Evolutionary conservation across 2,329 filamentous ascomycete species (phyloP).

Genomic region (Microthyrium microscopicum): DNA sequence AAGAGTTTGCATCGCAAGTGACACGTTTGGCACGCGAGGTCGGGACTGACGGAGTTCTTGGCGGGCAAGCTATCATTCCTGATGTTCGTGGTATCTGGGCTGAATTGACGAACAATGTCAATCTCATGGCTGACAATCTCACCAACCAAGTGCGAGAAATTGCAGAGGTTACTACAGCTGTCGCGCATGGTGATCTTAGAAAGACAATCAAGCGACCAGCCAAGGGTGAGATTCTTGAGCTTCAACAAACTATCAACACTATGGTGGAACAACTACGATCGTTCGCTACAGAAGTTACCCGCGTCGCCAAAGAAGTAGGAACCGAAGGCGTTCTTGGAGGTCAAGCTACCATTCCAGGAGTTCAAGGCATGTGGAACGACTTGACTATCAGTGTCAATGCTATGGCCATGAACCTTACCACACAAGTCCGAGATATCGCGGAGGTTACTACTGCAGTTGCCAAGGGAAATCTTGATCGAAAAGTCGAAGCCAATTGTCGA

Average conservation of each 20-base stretch:
- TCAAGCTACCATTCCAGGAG: constrained; percentile 46
- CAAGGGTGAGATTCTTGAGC: constrained; percentile 80
- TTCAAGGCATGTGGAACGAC: constrained; percentile 51
- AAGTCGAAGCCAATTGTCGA: constrained; percentile 35
- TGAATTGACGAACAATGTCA: constrained; percentile 68
- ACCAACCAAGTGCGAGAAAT: constrained; percentile 97
- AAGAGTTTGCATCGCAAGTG: constrained; percentile 92
- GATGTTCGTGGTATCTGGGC: constrained; percentile 97
- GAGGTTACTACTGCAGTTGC: constrained; percentile 36
- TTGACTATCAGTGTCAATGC: constrained; percentile 40
- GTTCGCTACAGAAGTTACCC: constrained; percentile 48
- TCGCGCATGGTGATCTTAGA: constrained; percentile 83
- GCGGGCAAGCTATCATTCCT: constrained; percentile 83
- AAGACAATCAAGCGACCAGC: constrained; percentile 93
- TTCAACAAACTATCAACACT: constrained; percentile 73
- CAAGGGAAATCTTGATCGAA: constrained; percentile 33
- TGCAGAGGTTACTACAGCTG: constrained; percentile 87
- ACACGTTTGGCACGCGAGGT: constrained; percentile 89
- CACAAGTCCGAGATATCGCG: constrained; percentile 36
- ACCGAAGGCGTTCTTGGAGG: constrained; percentile 47
- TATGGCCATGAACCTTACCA: constrained; percentile 36
- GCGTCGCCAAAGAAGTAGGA: constrained; percentile 47
- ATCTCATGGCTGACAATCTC: constrained; percentile 96
- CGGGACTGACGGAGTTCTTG: constrained; percentile 85
- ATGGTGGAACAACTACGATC: constrained; percentile 53